A percentile compares a stretch with the other conserved stretches of the same genome.
These are phyloP conservation scores for Turritis glabra DNA, from an alignment of 345 rosid genomes.

Conservation along the genomic window DNA sequence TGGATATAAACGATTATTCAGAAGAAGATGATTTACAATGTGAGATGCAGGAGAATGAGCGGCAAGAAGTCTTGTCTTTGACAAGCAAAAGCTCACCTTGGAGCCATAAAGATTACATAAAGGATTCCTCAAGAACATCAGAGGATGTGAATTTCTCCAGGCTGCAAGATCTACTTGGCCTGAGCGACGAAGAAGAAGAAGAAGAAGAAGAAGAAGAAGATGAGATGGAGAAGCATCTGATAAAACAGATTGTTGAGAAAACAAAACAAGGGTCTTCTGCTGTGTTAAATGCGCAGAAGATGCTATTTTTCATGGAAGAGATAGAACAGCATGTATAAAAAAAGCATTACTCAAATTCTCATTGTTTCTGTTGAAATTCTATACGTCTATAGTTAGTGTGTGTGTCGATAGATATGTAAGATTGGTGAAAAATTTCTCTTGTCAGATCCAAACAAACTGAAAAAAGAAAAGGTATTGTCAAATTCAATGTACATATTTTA, in stretches of 20 bases:
- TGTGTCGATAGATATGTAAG: background rate
- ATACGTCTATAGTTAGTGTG: slow-evolving; percentile 1
- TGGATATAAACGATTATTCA: slow-evolving; percentile 52
- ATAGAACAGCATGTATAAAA: background rate
- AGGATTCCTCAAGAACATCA: slow-evolving; percentile 23
- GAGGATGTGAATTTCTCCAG: slow-evolving; percentile 15
- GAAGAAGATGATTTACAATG: slow-evolving; percentile 43
- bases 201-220: slow-evolving; percentile 44
- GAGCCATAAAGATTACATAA: slow-evolving; percentile 5
- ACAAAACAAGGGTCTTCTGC: slow-evolving; percentile 72
- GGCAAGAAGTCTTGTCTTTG: slow-evolving; percentile 18
- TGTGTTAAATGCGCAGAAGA: slow-evolving; percentile 61
- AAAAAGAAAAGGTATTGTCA: background rate
- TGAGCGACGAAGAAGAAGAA: slow-evolving; percentile 44
- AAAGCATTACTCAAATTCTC: background rate
- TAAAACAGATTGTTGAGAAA: slow-evolving; percentile 78
- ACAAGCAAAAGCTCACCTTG: slow-evolving; percentile 38
- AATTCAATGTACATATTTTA: background rate
- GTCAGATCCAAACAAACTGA: slow-evolving; percentile 8
- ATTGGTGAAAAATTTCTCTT: background rate
- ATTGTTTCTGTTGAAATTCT: background rate
- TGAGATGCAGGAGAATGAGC: slow-evolving; percentile 33
- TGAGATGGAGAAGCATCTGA: slow-evolving; percentile 67
- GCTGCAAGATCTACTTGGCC: slow-evolving; percentile 37
- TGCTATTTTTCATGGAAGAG: slow-evolving; percentile 51